A percentile compares a stretch with the other conserved stretches of the same genome.
Evolutionary conservation across 148 eudicot genomes (phyloP).

Genomic region (Gaultheria prostrata): DNA sequence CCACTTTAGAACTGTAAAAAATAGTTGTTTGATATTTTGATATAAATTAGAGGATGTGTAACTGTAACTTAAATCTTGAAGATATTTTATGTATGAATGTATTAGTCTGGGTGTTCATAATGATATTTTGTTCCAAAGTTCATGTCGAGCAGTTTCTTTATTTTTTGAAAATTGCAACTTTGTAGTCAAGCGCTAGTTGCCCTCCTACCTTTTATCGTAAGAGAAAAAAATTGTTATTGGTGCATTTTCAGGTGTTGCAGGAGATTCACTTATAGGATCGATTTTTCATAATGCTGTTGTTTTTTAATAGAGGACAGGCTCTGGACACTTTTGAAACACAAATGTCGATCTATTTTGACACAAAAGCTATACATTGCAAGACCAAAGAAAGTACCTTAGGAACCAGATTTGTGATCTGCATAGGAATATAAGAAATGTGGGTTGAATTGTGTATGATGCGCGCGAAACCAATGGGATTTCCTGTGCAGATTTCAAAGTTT

Average conservation of each 20-base stretch:
- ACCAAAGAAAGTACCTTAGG: neutral
- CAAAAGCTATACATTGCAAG: neutral
- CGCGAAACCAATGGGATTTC: neutral
- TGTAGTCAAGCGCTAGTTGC: neutral
- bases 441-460: neutral
- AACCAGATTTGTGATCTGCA: neutral
- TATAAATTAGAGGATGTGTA: neutral
- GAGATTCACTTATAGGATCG: neutral
- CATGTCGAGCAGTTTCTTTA: too few species aligned
- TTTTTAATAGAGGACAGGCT: neutral
- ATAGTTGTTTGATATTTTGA: too few species aligned
- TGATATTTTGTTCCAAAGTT: neutral
- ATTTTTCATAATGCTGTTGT: neutral
- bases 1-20: too few species aligned
- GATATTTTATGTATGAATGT: neutral
- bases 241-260: neutral
- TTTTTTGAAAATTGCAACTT: too few species aligned
- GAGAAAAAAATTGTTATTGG: too few species aligned
- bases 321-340: neutral
- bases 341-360: neutral
- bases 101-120: neutral
- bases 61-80: neutral
- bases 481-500: neutral
- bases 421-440: neutral
- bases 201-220: neutral